These are phyloP conservation scores for Stemphylium lycopersici DNA, from an alignment of 2,329 filamentous ascomycete species.

Conservation along the genomic window DNA sequence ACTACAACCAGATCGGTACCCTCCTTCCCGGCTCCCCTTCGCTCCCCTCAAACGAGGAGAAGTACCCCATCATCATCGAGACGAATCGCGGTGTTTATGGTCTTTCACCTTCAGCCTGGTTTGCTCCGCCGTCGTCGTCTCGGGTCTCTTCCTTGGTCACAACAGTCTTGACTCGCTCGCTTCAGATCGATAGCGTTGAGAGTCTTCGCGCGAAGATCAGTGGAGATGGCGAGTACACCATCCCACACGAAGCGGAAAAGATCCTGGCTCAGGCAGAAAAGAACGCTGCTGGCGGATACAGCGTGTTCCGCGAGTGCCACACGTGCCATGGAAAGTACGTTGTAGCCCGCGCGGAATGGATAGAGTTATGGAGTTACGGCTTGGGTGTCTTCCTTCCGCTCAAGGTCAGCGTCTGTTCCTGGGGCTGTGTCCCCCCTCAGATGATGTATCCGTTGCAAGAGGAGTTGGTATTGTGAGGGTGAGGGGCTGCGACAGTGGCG, in stretches of 20 bases:
- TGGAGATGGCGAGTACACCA: slow-evolving; percentile 6
- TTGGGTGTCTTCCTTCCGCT: slow-evolving; percentile 24
- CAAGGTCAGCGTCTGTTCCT: slow-evolving; percentile 39
- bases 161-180: slow-evolving; percentile 18
- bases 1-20: slow-evolving; percentile 28
- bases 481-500: background rate
- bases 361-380: slow-evolving; percentile 36
- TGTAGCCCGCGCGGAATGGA: slow-evolving; percentile 39
- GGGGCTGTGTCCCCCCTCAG: slow-evolving; percentile 37
- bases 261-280: slow-evolving; percentile 23
- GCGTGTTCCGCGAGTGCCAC: slow-evolving; percentile 33
- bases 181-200: slow-evolving; percentile 1
- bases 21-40: slow-evolving; percentile 20
- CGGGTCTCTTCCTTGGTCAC: slow-evolving; percentile 24
- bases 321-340: slow-evolving; percentile 35
- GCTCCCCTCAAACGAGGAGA: slow-evolving; percentile 9
- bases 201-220: slow-evolving; percentile 5
- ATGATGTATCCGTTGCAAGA: slow-evolving; percentile 22
- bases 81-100: slow-evolving; percentile 26
- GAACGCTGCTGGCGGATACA: slow-evolving; percentile 21
- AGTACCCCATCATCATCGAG: slow-evolving; percentile 25
- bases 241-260: slow-evolving; percentile 12
- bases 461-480: slow-evolving; percentile 8
- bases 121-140: slow-evolving; percentile 18
- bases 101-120: slow-evolving; percentile 22